Evolutionary conservation across 352 stramenopile species (phyloP), one percentile per base, ranked within the genome.

Genomic region (Globisporangium yorkense): DNA sequence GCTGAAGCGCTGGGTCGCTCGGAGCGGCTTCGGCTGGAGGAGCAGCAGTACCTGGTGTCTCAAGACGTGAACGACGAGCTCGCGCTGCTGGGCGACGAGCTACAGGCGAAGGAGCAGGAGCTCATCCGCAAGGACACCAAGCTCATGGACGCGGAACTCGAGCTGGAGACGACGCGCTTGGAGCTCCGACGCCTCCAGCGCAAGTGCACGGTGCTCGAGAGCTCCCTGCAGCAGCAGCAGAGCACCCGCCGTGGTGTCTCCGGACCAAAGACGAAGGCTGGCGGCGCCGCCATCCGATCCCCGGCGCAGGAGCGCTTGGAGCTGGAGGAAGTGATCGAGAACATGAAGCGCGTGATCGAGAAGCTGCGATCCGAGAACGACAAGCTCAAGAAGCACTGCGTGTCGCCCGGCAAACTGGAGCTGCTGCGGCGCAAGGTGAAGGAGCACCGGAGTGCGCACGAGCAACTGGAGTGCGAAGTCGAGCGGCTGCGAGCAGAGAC

Each of bases 281-380:
- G 46, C 12, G 35, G 33, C 16, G 31, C n/a, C 33, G 39, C n/a
- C 33, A 53, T 63, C 41, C 58, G 58, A 31, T 68, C 62, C 31
- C 46, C 51, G 16, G 49, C 51, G 0, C 66, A 75, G 39, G 79
- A 92, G 48, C 68, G 75, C 5, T 56, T 72, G 16, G 78, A 88
- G 60, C 71, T 94, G 1, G 80, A 94, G 54, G 70, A 85, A 48
- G 77, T 94, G 55, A 82, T 91, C 37, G 75, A 77, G 29, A 89
- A 85, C 46, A 91, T 92, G 80, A 94, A 91, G 57, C 78, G 76
- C 43, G 79, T 89, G 35, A 92, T 91, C 33, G 79, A 91, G 39
- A 89, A 87, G 57, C 68, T 92, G 2, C 84, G 81, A 7, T 50
- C 56, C 2, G 84, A 94, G 51, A 94, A 92, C 39, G 80, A 87